phyloP scores from a whole-genome alignment of 352 stramenopile species.

The Poterioochromonas sp. region DNA sequence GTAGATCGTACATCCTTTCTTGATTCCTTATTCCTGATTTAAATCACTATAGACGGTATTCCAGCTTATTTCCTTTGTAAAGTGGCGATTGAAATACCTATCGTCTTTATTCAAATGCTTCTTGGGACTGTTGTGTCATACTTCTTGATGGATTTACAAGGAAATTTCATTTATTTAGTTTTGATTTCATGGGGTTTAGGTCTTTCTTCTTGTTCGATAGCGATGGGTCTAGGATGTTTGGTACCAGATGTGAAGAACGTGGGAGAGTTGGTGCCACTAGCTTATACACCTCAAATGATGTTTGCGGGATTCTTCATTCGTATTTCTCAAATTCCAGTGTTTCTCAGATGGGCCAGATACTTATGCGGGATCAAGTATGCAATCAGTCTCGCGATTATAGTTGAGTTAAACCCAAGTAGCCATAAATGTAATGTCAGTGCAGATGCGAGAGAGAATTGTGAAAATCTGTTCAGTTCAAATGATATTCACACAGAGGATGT shows the following conservation, averaged over 20 bases:
- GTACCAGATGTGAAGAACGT: slow-evolving; percentile 54
- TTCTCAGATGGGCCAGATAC: slow-evolving; percentile 53
- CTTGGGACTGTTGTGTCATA: slow-evolving; percentile 36
- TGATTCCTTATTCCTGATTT: slow-evolving; percentile 15
- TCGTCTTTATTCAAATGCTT: slow-evolving; percentile 37
- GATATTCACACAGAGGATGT: too few relatives aligned
- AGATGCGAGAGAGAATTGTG: slow-evolving; percentile 25
- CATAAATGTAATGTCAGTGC: neutral
- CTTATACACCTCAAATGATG: slow-evolving; percentile 62
- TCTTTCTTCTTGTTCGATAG: slow-evolving; percentile 47
- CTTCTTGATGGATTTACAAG: slow-evolving; percentile 39
- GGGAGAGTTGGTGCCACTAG: slow-evolving; percentile 51
- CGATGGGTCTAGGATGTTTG: slow-evolving; percentile 51
- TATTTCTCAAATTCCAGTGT: slow-evolving; percentile 43
- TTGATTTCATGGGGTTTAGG: slow-evolving; percentile 31
- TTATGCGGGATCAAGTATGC: slow-evolving; percentile 54
- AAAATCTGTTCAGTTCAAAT: too few relatives aligned
- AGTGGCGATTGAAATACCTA: slow-evolving; percentile 5
- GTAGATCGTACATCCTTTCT: slow-evolving; percentile 30
- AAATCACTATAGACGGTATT: neutral
- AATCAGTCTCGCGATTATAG: slow-evolving; percentile 41
- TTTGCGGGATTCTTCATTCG: slow-evolving; percentile 56
- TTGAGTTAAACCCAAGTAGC: slow-evolving; percentile 43
- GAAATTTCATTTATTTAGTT: slow-evolving; percentile 38
- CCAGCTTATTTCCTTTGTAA: slow-evolving; percentile 42